Evolutionary conservation across 768 basidiomycete genomes (phyloP).

Genomic region (Russula emetica): DNA sequence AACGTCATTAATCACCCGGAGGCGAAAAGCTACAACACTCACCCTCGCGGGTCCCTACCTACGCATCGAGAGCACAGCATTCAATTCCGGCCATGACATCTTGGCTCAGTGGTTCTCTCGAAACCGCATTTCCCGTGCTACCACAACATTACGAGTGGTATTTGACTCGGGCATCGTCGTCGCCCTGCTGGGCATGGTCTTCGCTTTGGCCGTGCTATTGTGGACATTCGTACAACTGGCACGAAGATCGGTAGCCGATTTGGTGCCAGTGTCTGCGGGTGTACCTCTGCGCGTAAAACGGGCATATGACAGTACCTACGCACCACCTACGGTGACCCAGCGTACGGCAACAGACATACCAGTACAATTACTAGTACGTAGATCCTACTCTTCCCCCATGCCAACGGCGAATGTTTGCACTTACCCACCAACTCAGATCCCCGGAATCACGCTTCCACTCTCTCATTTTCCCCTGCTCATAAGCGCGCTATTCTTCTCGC

Average conservation of each 20-base stretch:
- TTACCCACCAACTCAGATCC: constrained; percentile 49
- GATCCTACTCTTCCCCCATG: not conserved
- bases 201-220: constrained; percentile 22
- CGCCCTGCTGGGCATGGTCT: constrained; percentile 12
- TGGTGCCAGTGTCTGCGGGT: not conserved
- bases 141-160: constrained; percentile 33
- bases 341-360: constrained; percentile 3
- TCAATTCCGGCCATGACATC: constrained; percentile 19
- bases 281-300: constrained; percentile 7
- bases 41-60: constrained; percentile 14
- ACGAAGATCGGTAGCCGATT: constrained; percentile 2
- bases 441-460: constrained; percentile 78
- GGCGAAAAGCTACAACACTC: constrained; percentile 10
- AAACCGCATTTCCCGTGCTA: constrained; percentile 24
- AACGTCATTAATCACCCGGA: not conserved
- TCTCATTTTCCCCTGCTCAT: constrained; percentile 64
- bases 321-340: not conserved
- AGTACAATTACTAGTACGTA: constrained; percentile 24
- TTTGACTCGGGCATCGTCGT: constrained; percentile 31
- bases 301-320: constrained; percentile 1
- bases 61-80: constrained; percentile 24
- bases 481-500: constrained; percentile 54
- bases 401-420: not conserved
- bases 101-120: constrained; percentile 4
- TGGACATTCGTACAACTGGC: constrained; percentile 22